Conservation (phyloP, 2,329 filamentous ascomycete genomes). For the Zasmidium angulare region DNA sequence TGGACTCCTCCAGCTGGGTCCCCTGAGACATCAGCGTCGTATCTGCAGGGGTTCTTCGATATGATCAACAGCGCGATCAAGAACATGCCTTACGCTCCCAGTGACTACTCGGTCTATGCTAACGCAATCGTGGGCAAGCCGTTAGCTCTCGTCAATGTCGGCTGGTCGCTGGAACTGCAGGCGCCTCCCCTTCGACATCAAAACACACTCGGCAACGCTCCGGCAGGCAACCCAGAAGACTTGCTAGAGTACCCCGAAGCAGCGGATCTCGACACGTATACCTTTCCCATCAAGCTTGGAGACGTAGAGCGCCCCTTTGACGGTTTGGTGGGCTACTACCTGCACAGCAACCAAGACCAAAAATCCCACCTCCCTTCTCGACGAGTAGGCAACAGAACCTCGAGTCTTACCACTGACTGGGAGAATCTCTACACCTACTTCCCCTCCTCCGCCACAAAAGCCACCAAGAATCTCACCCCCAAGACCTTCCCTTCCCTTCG, state of each 20-base stretch:
- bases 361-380: too few species aligned
- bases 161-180: constrained; percentile 41
- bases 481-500: not conserved
- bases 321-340: constrained; percentile 11
- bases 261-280: not conserved
- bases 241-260: not conserved
- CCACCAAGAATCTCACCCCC: not conserved
- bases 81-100: constrained; percentile 31
- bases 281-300: constrained; percentile 12
- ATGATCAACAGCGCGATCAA: not conserved
- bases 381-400: too few species aligned
- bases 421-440: not conserved
- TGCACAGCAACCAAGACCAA: not conserved
- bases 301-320: constrained; percentile 10
- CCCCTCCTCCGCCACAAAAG: not conserved
- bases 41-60: not conserved
- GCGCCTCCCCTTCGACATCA: not conserved
- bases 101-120: constrained; percentile 39
- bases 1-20: not conserved
- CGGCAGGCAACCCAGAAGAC: not conserved
- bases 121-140: constrained; percentile 43
- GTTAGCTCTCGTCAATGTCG: constrained; percentile 44
- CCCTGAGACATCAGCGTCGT: not conserved
- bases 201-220: not conserved
- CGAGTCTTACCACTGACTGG: not conserved